These are phyloP conservation scores for Dactylellina sp. DNA, from an alignment of 2,329 filamentous ascomycete genomes.

Conservation along the genomic window DNA sequence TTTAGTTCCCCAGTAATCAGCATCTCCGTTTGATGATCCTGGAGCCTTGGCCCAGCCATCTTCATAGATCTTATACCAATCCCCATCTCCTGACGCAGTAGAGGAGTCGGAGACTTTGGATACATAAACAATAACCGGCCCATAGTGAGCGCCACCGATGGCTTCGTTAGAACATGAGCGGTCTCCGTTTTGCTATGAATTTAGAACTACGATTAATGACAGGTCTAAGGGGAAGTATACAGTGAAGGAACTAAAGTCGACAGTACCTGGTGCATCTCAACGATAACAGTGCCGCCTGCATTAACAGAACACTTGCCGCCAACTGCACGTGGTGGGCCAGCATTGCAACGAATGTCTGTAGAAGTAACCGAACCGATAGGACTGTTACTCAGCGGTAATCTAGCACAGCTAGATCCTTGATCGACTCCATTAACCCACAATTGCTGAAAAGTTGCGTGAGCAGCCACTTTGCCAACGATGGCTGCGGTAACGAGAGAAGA, in stretches of 20 bases:
- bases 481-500: slow-evolving; percentile 17
- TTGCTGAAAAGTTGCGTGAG: slow-evolving; percentile 69
- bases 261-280: slow-evolving; percentile 70
- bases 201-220: slow-evolving; percentile 61
- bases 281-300: slow-evolving; percentile 67
- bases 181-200: slow-evolving; percentile 65
- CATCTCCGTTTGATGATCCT: slow-evolving; percentile 62
- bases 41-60: slow-evolving; percentile 66
- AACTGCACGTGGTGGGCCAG: slow-evolving; percentile 63
- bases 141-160: slow-evolving; percentile 70
- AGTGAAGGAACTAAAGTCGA: too few species aligned
- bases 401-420: slow-evolving; percentile 67
- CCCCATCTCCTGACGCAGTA: slow-evolving; percentile 65
- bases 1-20: slow-evolving; percentile 67
- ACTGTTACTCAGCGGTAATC: slow-evolving; percentile 68
- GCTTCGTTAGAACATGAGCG: slow-evolving; percentile 67
- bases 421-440: slow-evolving; percentile 68
- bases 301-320: slow-evolving; percentile 66
- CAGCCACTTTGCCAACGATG: slow-evolving; percentile 63
- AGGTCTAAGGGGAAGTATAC: too few species aligned
- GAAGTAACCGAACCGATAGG: slow-evolving; percentile 68
- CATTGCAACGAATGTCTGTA: slow-evolving; percentile 68
- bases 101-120: slow-evolving; percentile 67
- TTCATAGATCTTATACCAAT: slow-evolving; percentile 70
- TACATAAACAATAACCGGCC: slow-evolving; percentile 69